A percentile compares a stretch with the other conserved stretches of the same genome.
These are phyloP conservation scores for Chrysanthemum seticuspe DNA, from an alignment of 129 eudicot species.

Conservation along the genomic window DNA sequence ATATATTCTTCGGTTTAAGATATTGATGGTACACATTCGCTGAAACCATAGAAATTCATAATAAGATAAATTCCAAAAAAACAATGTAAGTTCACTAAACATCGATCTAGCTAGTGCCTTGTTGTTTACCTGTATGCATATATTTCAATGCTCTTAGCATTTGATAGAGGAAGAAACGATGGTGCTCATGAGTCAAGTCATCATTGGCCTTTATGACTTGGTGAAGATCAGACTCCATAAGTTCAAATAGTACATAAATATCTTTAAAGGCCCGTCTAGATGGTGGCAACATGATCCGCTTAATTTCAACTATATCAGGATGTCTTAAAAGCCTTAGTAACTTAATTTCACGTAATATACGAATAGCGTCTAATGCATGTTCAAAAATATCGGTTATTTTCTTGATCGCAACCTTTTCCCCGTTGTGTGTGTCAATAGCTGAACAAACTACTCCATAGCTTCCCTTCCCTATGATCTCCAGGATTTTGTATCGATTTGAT, in stretches of 20 bases:
- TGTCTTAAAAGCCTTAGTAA: too few relatives aligned
- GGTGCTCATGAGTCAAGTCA: constrained; percentile 93
- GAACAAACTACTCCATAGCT: constrained; percentile 98
- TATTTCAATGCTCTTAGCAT: constrained; percentile 91
- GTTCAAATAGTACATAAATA: too few relatives aligned
- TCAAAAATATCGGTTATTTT: too few relatives aligned
- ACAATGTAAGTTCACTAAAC: neutral
- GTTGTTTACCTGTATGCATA: constrained; percentile 80
- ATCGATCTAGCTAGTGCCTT: neutral
- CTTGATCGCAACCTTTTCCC: too few relatives aligned
- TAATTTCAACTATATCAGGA: too few relatives aligned
- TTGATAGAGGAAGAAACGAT: constrained; percentile 90
- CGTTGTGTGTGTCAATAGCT: constrained; percentile 89
- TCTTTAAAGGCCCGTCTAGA: too few relatives aligned
- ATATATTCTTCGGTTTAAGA: constrained; percentile 90
- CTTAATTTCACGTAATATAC: too few relatives aligned
- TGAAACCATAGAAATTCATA: constrained; percentile 32
- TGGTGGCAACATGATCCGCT: too few relatives aligned
- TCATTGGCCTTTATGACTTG: constrained; percentile 63
- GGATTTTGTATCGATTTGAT: constrained; percentile 80
- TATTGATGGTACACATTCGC: constrained; percentile 95
- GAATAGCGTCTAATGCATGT: too few relatives aligned
- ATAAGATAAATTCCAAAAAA: constrained; percentile 16
- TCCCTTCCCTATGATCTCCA: constrained; percentile 92
- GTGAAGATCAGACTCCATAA: too few relatives aligned